Base-by-base conservation (phyloP, 495 filamentous ascomycete genomes). In the Parmelia sp. region DNA sequence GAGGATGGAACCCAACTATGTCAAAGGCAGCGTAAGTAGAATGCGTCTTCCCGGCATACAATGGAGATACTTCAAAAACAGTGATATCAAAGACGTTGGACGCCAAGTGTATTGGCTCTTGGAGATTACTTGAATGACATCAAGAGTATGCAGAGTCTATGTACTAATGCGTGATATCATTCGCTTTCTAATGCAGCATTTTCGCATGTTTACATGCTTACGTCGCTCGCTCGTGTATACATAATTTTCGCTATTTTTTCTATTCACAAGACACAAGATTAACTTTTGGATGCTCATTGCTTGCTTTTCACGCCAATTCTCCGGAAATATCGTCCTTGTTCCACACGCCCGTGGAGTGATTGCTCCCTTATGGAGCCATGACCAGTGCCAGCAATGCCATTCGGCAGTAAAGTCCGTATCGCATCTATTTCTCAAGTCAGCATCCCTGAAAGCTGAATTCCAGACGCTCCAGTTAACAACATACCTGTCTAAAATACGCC, bases 401-500 rank as follows among this genome's bases (percentile, higher is more conserved):
- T 66, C 94, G 88, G 76, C 90, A 94, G 81, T 96, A 97, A 61
- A 98, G 85, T 65, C 94, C 94, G 78, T 97, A 97, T 76, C 87
- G 84, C 94, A 98, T 98, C 95, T 98, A 72, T 62, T 69, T 58
- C 2, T 29, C 55, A 72, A 80, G 78, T 79, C 73, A 77, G 74
- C 66, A 63, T 58, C 64, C 53, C 23, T 7, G 12, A 45, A 11
- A 36, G 60, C n/a, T 4, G 8, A 33, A 33, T 0, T 25, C 8
- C 53, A 9, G 56, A 21, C 35, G 64, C 39, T 33, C 25, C 57
- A 25, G 19, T 19, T 25, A 8, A 47, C 63, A 71, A 83, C 88
- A 80, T 78, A 96, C 94, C 88, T 98, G 94, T 89, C 94, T 86
- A 77, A 97, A 97, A 80, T 98, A 98, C 62, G 95, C 94, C 40